A percentile compares a stretch with the other conserved stretches of the same genome.
phyloP scores from a whole-genome alignment of 1,284 basidiomycete species.

The Apiotrichum veenhuisii region DNA sequence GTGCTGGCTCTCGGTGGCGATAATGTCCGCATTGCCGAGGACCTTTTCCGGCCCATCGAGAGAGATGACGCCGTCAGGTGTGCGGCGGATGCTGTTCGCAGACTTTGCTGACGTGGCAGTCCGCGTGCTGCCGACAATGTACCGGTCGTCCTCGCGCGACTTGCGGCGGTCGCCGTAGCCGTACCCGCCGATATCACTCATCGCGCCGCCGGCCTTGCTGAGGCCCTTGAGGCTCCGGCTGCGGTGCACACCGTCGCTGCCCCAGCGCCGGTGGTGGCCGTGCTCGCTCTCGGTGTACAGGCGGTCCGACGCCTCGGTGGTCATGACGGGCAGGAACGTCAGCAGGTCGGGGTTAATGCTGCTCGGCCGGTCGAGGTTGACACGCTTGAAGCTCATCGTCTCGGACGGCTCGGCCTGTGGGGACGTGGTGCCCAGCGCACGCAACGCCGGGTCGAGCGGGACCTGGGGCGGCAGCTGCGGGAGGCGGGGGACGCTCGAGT shows the following conservation, averaged over 20 bases:
- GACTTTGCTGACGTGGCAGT: too few species aligned
- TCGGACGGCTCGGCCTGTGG: not conserved
- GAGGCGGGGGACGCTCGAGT: too few species aligned
- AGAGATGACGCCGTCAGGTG: not conserved
- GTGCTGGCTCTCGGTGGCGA: conserved; percentile 36
- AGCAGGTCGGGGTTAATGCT: conserved; percentile 42
- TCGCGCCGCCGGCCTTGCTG: not conserved
- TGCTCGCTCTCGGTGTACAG: conserved; percentile 9
- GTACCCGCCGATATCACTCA: not conserved
- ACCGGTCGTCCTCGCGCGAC: not conserved
- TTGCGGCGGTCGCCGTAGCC: not conserved
- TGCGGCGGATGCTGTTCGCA: not conserved
- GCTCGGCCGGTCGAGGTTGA: conserved; percentile 37
- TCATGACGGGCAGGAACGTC: conserved; percentile 47
- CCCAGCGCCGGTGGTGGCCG: not conserved
- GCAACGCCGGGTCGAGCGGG: not conserved
- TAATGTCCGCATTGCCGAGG: not conserved
- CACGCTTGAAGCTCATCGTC: conserved; percentile 4
- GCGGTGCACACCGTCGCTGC: not conserved
- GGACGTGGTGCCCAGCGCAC: conserved; percentile 7
- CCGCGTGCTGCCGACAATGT: not conserved
- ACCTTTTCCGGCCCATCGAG: conserved; percentile 1
- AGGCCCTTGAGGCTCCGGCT: conserved; percentile 1
- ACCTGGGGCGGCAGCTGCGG: too few species aligned
- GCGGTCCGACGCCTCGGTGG: conserved; percentile 28